Conservation (phyloP, 2,329 filamentous ascomycete genomes). For the Diaporthe capsici region DNA sequence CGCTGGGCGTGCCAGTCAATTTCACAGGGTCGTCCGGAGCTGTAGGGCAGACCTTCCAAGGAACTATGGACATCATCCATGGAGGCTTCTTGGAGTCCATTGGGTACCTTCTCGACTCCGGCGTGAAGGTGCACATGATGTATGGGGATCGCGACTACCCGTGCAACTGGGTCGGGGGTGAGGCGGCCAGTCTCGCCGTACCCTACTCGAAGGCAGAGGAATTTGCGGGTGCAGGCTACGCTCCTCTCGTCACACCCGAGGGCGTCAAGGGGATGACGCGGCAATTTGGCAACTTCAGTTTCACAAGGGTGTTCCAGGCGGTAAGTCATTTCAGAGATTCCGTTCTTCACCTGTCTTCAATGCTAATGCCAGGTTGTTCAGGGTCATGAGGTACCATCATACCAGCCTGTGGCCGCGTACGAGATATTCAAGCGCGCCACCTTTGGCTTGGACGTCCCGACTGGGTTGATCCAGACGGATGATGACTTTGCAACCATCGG, state of each 20-base stretch:
- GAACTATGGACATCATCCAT: slow-evolving; percentile 50
- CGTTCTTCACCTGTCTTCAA: accelerated
- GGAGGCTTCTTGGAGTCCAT: slow-evolving; percentile 59
- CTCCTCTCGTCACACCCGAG: slow-evolving; percentile 70
- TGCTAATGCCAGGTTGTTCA: neutral
- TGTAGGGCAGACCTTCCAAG: slow-evolving; percentile 61
- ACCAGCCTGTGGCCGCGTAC: slow-evolving; percentile 62
- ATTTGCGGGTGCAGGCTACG: slow-evolving; percentile 72
- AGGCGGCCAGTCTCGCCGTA: slow-evolving; percentile 63
- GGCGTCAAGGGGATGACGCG: slow-evolving; percentile 74
- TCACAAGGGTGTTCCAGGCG: slow-evolving; percentile 70
- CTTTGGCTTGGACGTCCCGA: slow-evolving; percentile 40
- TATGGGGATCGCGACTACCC: slow-evolving; percentile 72
- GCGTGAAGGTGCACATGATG: slow-evolving; percentile 69
- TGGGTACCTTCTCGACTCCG: slow-evolving; percentile 67
- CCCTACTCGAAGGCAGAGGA: slow-evolving; percentile 57
- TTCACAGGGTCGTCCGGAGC: slow-evolving; percentile 62
- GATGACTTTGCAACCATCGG: slow-evolving; percentile 38
- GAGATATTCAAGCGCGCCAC: slow-evolving; percentile 63
- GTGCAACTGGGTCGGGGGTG: slow-evolving; percentile 71
- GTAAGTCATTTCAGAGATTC: neutral
- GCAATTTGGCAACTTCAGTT: slow-evolving; percentile 76
- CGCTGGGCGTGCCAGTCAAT: slow-evolving; percentile 72
- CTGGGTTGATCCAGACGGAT: slow-evolving; percentile 34
- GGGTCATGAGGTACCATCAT: slow-evolving; percentile 69